A percentile compares a stretch with the other conserved stretches of the same genome.
These are phyloP conservation scores for Lithohypha guttulata DNA, from an alignment of 2,329 filamentous ascomycete genomes.

Conservation along the genomic window DNA sequence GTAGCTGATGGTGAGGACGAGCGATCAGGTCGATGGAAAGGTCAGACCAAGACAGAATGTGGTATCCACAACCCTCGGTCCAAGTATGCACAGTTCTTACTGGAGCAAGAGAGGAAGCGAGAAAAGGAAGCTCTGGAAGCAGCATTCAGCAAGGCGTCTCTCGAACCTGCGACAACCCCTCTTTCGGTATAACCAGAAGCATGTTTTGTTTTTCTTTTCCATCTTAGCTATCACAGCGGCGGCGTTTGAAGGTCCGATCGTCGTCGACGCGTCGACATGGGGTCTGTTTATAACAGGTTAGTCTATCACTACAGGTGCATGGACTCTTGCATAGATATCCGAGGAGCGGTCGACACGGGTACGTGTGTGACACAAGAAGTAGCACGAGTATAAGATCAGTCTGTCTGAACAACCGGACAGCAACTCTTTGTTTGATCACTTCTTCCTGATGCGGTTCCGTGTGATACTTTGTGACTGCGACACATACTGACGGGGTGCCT, in stretches of 20 bases:
- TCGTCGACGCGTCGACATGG: slow-evolving; percentile 13
- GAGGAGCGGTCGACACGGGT: slow-evolving; percentile 7
- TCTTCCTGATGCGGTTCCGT: too few relatives aligned
- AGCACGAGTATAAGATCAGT: background rate
- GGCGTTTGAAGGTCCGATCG: slow-evolving; percentile 16
- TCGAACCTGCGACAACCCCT: slow-evolving; percentile 6
- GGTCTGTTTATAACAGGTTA: slow-evolving; percentile 7
- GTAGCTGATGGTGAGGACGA: slow-evolving; percentile 89
- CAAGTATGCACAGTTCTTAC: slow-evolving; percentile 76
- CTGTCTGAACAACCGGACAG: too few relatives aligned
- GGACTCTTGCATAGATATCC: slow-evolving; percentile 11
- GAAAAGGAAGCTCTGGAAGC: slow-evolving; percentile 45
- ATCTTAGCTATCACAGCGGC: slow-evolving; percentile 19
- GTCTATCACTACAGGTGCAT: slow-evolving; percentile 10
- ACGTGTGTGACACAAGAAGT: slow-evolving; percentile 5
- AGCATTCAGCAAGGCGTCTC: slow-evolving; percentile 26
- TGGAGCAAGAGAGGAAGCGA: slow-evolving; percentile 59
- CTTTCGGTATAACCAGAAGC: background rate
- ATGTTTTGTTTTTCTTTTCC: background rate
- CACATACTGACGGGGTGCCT: too few relatives aligned
- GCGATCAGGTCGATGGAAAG: slow-evolving; percentile 93
- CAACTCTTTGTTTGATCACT: too few relatives aligned
- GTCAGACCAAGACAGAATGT: slow-evolving; percentile 89
- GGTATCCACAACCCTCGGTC: slow-evolving; percentile 98
- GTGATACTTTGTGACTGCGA: too few relatives aligned